Evolutionary conservation across 805 yeast species (phyloP).

Genomic region (Zygotorulaspora sp.): DNA sequence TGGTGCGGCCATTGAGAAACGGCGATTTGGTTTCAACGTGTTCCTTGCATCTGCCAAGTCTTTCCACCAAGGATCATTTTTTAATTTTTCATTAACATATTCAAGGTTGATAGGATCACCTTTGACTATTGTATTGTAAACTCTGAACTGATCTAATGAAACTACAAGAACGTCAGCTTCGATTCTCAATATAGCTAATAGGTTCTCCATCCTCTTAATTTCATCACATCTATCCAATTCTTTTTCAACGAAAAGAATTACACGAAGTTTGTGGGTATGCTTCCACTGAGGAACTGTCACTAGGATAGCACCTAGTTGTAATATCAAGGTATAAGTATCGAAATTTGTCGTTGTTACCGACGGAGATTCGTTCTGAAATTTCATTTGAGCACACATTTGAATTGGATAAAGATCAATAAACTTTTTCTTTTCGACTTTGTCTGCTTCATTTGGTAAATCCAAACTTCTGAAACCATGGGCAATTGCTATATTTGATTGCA

Average conservation of each 20-base stretch:
- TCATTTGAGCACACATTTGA: conserved; percentile 85
- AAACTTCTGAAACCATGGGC: conserved; percentile 79
- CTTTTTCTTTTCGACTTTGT: conserved; percentile 37
- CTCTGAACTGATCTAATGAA: conserved; percentile 53
- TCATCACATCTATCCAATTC: conserved; percentile 70
- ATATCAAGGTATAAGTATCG: conserved; percentile 89
- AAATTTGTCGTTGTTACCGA: conserved; percentile 78
- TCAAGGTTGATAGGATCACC: conserved; percentile 49
- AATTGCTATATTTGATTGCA: conserved; percentile 89
- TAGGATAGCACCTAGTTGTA: conserved; percentile 90
- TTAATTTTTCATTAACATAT: conserved; percentile 47
- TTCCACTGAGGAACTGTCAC: conserved; percentile 95
- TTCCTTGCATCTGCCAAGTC: conserved; percentile 58
- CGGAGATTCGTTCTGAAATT: conserved; percentile 17
- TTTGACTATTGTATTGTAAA: conserved; percentile 72
- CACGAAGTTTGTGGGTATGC: conserved; percentile 64
- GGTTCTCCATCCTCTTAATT: conserved; percentile 49
- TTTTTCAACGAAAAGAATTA: conserved; percentile 85
- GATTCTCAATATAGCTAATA: conserved; percentile 75
- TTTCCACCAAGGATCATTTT: conserved; percentile 82
- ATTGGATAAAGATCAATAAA: conserved; percentile 91
- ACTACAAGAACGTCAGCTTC: conserved; percentile 75
- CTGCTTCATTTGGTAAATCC: conserved; percentile 51
- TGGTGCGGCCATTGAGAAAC: conserved; percentile 34
- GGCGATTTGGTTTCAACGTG: conserved; percentile 26